These are phyloP conservation scores for Chalara sp. DNA, from an alignment of 2,329 filamentous ascomycete genomes.

Conservation along the genomic window DNA sequence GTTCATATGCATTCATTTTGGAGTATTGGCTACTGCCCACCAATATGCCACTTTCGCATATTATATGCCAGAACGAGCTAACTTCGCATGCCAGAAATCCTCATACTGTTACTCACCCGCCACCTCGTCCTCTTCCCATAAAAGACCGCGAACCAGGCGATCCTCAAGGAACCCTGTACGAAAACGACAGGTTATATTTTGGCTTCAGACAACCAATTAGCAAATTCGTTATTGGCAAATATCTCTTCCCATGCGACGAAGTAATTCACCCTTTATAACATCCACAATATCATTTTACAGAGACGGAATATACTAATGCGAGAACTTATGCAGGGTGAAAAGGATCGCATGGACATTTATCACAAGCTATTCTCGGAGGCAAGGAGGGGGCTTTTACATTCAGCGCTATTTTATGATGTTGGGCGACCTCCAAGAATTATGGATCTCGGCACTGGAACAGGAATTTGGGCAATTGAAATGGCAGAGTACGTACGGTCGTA, in stretches of 20 bases:
- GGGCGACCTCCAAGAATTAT: constrained; percentile 38
- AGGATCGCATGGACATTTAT: constrained; percentile 74
- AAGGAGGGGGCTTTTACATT: constrained; percentile 42
- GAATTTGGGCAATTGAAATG: constrained; percentile 87
- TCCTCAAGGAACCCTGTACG: constrained; percentile 36
- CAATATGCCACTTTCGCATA: neutral
- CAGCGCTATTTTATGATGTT: constrained; percentile 27
- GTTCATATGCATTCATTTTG: neutral
- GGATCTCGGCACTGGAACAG: constrained; percentile 77
- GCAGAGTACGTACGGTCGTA: constrained; percentile 52
- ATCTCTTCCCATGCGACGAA: constrained; percentile 73
- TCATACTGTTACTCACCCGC: no score
- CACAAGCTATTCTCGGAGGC: constrained; percentile 69
- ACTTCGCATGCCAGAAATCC: no score
- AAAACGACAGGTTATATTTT: constrained; percentile 67
- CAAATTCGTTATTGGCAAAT: constrained; percentile 42
- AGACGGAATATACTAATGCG: neutral
- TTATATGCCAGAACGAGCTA: no score
- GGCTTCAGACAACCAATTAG: constrained; percentile 43
- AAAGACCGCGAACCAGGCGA: neutral
- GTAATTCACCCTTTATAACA: constrained; percentile 33
- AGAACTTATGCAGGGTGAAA: constrained; percentile 38
- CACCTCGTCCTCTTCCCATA: neutral
- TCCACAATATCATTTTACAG: neutral
- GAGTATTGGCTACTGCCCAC: neutral